Evolutionary conservation across 2,329 filamentous ascomycete genomes (phyloP).

Genomic region (Venturia effusa): DNA sequence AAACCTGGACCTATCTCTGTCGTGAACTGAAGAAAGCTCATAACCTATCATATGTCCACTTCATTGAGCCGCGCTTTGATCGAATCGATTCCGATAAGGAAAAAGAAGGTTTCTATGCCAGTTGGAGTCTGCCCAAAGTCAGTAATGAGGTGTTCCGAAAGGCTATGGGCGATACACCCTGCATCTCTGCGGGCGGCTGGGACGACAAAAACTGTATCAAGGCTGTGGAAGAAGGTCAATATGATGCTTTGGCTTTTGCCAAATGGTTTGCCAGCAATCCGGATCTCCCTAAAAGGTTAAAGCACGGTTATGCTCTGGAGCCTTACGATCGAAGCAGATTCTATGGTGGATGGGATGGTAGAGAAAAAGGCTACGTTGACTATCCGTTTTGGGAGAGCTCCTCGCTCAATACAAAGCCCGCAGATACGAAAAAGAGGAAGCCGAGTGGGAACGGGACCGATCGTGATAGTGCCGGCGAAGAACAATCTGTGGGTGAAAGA

Average conservation of each 20-base stretch:
- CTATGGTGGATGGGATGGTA: constrained; percentile 26
- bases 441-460: background rate
- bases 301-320: constrained; percentile 32
- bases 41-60: constrained; percentile 51
- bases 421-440: background rate
- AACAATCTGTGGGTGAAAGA: background rate
- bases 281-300: constrained; percentile 36
- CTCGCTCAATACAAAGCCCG: background rate
- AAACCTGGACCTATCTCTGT: constrained; percentile 52
- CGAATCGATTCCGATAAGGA: constrained; percentile 26
- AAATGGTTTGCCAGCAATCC: constrained; percentile 39
- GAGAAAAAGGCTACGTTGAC: constrained; percentile 29
- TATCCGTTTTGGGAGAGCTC: constrained; percentile 23
- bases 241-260: constrained; percentile 32
- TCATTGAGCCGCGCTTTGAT: constrained; percentile 49
- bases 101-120: constrained; percentile 19
- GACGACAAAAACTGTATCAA: constrained; percentile 21
- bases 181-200: constrained; percentile 9
- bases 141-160: background rate
- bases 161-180: constrained; percentile 16
- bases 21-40: constrained; percentile 36
- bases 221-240: constrained; percentile 30
- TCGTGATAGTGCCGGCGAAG: background rate
- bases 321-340: constrained; percentile 36
- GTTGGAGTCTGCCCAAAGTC: background rate